Evolutionary conservation across 2,329 filamentous ascomycete species (phyloP), one percentile per base, ranked within the genome.

Genomic region (Diaporthe sp.): DNA sequence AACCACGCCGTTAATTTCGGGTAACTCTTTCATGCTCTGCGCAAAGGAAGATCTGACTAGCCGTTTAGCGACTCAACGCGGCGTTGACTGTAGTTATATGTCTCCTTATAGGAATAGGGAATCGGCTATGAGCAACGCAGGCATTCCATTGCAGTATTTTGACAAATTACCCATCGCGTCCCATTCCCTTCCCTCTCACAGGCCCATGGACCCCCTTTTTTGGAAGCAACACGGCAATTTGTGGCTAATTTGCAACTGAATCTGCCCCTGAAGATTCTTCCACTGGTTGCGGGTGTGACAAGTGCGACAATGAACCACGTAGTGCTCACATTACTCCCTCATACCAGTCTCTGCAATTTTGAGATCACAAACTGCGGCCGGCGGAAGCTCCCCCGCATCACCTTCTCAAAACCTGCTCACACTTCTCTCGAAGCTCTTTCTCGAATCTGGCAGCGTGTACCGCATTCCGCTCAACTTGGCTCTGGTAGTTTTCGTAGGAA

Each of bases 391-490:
- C 12, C 37, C 37, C 37, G 37, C 5, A 13, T 22, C 2, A 12
- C 12, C 2, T 13, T 17, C 28, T 49, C 22, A 73, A 13, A 57
- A 5, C 13, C 7, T 57, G 22, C 49, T 34, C 46, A 25, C 37
- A 74, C 10, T 51, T 62, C 4, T 65, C 31, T 19, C 51, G 28
- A 12, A 74, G 39, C n/a, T 44, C 71, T 17, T 31, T 12, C 37
- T 65, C 28, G 39, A 55, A 74, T n/a, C 74, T 46, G 13, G 28
- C 12, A 19, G 28, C 46, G 25, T 46, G 57, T 28, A 31, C 7
- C 13, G 62, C 72, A 6, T n/a, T 19, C 4, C 46, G 51, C 22
- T 49, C 25, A n/a, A 74, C 37, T n/a, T 69, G 74, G 8, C 46
- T 25, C 28, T 4, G 17, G 25, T 70, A 44, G 28, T 65, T 49